Base-by-base conservation (phyloP, 371 early-diverging fungal genomes). In the Ecytonucleospora hepatopenaei region DNA sequence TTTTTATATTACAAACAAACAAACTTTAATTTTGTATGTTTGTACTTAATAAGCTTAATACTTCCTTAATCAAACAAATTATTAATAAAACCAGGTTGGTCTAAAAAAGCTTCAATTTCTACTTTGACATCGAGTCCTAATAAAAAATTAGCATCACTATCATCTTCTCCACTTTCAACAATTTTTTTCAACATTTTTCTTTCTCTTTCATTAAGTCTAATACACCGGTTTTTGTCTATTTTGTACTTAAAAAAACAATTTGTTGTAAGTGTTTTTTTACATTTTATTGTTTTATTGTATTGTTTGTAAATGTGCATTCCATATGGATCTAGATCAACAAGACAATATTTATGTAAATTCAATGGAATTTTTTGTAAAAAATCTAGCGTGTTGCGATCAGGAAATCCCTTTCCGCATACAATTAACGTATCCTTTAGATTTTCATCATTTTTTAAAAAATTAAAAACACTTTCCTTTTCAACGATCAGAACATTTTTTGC, bases 321-420 rank as follows among this genome's bases (percentile, higher is more conserved):
- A 54, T 69, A 71, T 5, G 78, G 76, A 69, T 80, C 80, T 46
- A 73, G 76, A 59, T 80, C 80, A 65, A 74, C 76, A 0, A 80
- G 34, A 1, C 78, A 76, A 31, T 54, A 59, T 17, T 74, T 68
- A 16, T 53, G 33, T 3, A 65, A 21, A n/a, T n/a, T n/a, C 4
- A 24, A 19, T n/a, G 59, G 30, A 27, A 76, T 23, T 21, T 32
- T 67, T 3, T 48, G 30, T 30, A 80, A 63, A 19, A 80, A 68
- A 12, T 28, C 2, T 23, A 76, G 21, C 0, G 80, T 80, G 64
- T 80, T 80, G 4, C 19, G 48, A 51, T 71, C 68, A 2, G 80
- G 80, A 72, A 75, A 80, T 32, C 80, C 80, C 54, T 76, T 80
- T 12, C 78, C 78, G 19, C 72, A 75, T 2, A 80, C 71, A 40